Evolutionary conservation across 495 filamentous ascomycete species (phyloP), one percentile per base, ranked within the genome.

Genomic region (Daldinia concentrica): DNA sequence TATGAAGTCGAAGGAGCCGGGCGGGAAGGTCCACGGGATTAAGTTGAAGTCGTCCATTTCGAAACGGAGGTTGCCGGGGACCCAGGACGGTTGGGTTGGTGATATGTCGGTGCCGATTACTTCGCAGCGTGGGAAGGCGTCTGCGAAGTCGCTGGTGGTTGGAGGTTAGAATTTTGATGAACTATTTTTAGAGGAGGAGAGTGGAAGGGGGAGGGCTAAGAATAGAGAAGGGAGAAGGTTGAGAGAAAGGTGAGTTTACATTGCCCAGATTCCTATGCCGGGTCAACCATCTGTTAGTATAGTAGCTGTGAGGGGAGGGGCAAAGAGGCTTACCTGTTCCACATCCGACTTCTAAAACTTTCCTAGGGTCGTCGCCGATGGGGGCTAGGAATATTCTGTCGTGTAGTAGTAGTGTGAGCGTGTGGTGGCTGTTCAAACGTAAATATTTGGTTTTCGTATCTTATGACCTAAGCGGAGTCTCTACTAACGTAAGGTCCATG

Each of bases 101-200:
- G 85, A 87, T 36, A 92, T 79, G 72, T 92, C 90, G n/a, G 88
- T 89, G n/a, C 89, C 90, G 48, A 88, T 77, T 12, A 91, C 82
- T 15, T 83, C 78, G n/a, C 84, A 79, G 14, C 76, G 17, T 0
- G 87, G 88, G 77, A 80, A 84, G 4, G 81, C 69, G 68, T 91
- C 88, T 37, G 73, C 76, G 37, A 79, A 77, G 69, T 74, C 79
- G 51, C 73, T 80, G 43, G 43, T 4, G 43, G 43, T 1, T 19
- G 9, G 19, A n/a, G 17, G 43, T 48, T 48, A 12, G 22, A 48
- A 22, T 22, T 14, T 48, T 0, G 19, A 2, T 24, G 8, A 9
- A 3, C 8, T 17, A 3, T 7, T 22, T 45, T 45, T 1, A 45
- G 2, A 7, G 41, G 41, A 6, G 15, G 2, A 2, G 17, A 8